Conservation (phyloP, 2,329 filamentous ascomycete genomes). For the Aspergillus eucalypticola region DNA sequence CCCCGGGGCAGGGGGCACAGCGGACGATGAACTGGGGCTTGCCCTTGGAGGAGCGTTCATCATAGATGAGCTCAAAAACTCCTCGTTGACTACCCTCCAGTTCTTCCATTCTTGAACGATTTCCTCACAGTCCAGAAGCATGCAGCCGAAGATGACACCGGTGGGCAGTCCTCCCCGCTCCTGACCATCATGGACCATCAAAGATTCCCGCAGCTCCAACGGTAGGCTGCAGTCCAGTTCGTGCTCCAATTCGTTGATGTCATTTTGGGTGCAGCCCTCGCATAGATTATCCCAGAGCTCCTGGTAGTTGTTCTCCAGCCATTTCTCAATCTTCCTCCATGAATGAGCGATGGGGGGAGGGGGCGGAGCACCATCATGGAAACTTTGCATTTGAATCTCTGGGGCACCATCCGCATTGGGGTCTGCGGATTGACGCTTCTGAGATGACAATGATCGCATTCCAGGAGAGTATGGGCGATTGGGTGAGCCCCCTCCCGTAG, state of each 20-base stretch:
- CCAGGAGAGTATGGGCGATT: constrained; percentile 84
- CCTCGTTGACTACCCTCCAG: constrained; percentile 90
- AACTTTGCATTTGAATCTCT: constrained; percentile 96
- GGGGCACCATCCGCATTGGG: constrained; percentile 69
- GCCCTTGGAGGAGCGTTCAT: constrained; percentile 66
- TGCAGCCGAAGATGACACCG: constrained; percentile 87
- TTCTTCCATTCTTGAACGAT: constrained; percentile 98
- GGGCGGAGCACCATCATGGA: constrained; percentile 86
- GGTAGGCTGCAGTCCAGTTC: constrained; percentile 92
- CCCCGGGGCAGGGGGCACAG: constrained; percentile 56
- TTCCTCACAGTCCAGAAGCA: constrained; percentile 97
- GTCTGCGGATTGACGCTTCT: constrained; percentile 60
- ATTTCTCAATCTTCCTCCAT: constrained; percentile 90
- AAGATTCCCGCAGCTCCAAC: constrained; percentile 87
- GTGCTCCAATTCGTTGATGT: constrained; percentile 95
- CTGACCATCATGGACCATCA: constrained; percentile 92
- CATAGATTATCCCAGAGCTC: constrained; percentile 92
- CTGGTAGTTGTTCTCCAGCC: constrained; percentile 92
- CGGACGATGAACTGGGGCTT: constrained; percentile 64
- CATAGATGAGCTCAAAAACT: constrained; percentile 68
- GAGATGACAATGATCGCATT: constrained; percentile 74
- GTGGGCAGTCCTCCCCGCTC: constrained; percentile 89
- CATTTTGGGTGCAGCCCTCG: constrained; percentile 88
- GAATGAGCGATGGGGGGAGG: constrained; percentile 85
- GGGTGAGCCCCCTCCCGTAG: constrained; percentile 56